phyloP scores from a whole-genome alignment of 1,139 yeast genomes.

The Kodamaea sp. region DNA sequence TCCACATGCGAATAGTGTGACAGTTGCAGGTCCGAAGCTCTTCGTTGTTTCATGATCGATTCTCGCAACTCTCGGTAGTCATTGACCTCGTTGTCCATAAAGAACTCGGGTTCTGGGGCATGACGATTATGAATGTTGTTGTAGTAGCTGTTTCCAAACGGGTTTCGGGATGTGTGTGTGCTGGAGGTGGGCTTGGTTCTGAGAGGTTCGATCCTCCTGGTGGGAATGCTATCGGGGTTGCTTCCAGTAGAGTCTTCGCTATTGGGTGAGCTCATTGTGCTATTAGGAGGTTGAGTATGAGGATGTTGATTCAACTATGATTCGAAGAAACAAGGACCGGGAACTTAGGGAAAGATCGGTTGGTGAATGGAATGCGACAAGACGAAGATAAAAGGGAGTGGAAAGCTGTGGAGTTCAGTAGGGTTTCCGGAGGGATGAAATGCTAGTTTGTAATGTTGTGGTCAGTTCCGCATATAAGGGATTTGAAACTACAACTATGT shows the following conservation, averaged over 20 bases:
- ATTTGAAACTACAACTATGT: too few relatives aligned
- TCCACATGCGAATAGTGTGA: slow-evolving; percentile 12
- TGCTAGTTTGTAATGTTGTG: too few relatives aligned
- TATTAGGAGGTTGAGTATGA: neutral
- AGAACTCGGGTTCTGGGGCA: slow-evolving; percentile 20
- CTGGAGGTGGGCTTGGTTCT: slow-evolving; percentile 2
- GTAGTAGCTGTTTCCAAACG: slow-evolving; percentile 1
- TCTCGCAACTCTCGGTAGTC: slow-evolving; percentile 41
- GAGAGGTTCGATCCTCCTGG: slow-evolving; percentile 2
- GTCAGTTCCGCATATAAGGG: too few relatives aligned
- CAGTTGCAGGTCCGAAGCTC: slow-evolving; percentile 18
- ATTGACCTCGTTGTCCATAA: slow-evolving; percentile 37
- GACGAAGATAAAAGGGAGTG: too few relatives aligned
- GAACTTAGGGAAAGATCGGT: too few relatives aligned
- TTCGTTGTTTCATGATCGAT: slow-evolving; percentile 34
- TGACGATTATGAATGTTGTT: slow-evolving; percentile 1
- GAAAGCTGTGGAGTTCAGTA: too few relatives aligned
- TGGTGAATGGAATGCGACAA: too few relatives aligned
- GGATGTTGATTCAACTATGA: too few relatives aligned
- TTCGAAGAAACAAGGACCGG: too few relatives aligned
- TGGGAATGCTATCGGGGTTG: slow-evolving; percentile 7
- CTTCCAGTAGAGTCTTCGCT: slow-evolving; percentile 22
- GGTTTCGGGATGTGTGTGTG: slow-evolving; percentile 1
- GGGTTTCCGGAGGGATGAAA: too few relatives aligned
- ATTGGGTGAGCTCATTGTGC: slow-evolving; percentile 33